phyloP scores from a whole-genome alignment of 257 asterid species.

The Solanum pimpinellifolium region DNA sequence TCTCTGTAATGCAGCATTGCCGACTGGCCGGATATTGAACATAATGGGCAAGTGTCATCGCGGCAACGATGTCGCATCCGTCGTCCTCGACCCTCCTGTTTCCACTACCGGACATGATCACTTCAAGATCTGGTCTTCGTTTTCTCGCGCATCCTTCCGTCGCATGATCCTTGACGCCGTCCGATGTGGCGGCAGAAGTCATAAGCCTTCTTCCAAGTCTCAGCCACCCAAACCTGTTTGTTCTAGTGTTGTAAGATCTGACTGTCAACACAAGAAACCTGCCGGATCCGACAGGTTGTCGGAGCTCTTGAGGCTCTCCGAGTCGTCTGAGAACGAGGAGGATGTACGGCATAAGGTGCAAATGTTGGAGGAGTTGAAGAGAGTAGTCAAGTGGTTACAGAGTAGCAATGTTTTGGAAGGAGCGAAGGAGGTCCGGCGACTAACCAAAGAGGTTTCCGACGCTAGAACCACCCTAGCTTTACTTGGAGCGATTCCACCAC shows the following conservation, averaged over 20 bases:
- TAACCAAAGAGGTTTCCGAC: conserved; percentile 46
- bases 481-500: conserved; percentile 87
- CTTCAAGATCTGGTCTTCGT: conserved; percentile 40
- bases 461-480: conserved; percentile 68
- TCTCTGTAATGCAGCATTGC: background rate
- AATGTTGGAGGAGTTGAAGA: conserved; percentile 44
- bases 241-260: conserved; percentile 2
- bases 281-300: conserved; percentile 55
- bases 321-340: conserved; percentile 57
- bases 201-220: conserved; percentile 4
- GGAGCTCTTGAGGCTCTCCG: conserved; percentile 57
- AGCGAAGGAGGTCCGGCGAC: conserved; percentile 63
- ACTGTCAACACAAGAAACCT: background rate
- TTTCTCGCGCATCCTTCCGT: conserved; percentile 15
- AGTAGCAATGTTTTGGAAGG: conserved; percentile 38
- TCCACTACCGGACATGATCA: conserved; percentile 3
- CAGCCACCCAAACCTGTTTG: background rate
- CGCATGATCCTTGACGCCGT: conserved; percentile 54
- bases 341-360: conserved; percentile 46
- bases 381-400: conserved; percentile 21
- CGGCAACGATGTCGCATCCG: conserved; percentile 36
- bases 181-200: conserved; percentile 48
- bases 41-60: conserved; percentile 34
- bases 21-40: background rate
- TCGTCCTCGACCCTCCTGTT: conserved; percentile 39